Evolutionary conservation across 2,329 filamentous ascomycete genomes (phyloP).

Genomic region (Fusarium bactridioides): DNA sequence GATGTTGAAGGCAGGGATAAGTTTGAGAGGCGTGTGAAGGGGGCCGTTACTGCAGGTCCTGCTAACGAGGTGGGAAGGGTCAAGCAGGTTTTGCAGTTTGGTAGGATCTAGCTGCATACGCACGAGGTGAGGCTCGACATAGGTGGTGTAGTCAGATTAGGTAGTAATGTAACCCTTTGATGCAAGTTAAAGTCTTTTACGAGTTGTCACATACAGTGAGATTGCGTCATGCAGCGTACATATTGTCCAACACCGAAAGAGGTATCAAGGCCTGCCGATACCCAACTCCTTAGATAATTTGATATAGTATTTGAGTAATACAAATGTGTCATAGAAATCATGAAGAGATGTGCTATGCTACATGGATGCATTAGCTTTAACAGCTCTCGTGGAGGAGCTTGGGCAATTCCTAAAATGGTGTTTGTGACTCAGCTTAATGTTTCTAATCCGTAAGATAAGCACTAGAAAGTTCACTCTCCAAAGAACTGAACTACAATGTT

Average conservation of each 20-base stretch:
- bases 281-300: too few species aligned
- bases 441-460: fast-evolving
- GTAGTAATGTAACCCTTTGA: background rate
- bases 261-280: background rate
- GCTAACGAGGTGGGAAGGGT: background rate
- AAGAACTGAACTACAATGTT: too few species aligned
- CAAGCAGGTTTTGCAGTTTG: conserved; percentile 2
- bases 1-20: background rate
- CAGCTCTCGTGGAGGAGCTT: too few species aligned
- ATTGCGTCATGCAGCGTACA: background rate
- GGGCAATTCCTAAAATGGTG: fast-evolving
- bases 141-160: background rate
- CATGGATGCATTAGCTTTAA: background rate
- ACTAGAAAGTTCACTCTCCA: too few species aligned
- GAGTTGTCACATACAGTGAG: background rate
- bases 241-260: background rate
- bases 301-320: background rate
- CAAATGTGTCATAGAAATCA: background rate
- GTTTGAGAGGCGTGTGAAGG: background rate
- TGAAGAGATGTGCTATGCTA: background rate
- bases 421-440: too few species aligned
- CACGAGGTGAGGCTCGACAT: fast-evolving
- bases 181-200: background rate
- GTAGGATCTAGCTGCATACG: background rate
- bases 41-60: background rate